Evolutionary conservation across 1,284 basidiomycete species (phyloP).

Genomic region (Schizophyllum commune): DNA sequence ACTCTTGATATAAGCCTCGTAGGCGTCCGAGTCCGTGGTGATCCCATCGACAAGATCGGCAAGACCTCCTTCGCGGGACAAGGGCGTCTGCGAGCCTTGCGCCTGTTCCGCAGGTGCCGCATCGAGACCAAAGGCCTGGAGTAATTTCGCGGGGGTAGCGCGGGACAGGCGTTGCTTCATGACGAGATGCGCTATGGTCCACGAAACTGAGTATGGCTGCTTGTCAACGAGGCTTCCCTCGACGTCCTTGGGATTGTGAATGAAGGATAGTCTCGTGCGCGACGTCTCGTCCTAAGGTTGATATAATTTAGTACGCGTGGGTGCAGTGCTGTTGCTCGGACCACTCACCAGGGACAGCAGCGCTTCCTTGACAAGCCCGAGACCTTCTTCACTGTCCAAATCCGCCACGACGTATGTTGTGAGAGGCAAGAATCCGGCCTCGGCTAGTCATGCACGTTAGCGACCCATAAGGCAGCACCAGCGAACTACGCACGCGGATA

Average conservation of each 20-base stretch:
- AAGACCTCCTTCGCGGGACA: slow-evolving; percentile 28
- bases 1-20: slow-evolving; percentile 33
- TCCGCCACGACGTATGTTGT: slow-evolving; percentile 75
- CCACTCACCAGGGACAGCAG: slow-evolving; percentile 55
- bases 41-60: slow-evolving; percentile 25
- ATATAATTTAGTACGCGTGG: neutral
- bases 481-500: slow-evolving; percentile 46
- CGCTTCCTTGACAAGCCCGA: slow-evolving; percentile 50
- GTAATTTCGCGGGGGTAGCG: slow-evolving; percentile 28
- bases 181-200: slow-evolving; percentile 38
- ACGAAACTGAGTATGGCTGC: slow-evolving; percentile 23
- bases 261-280: slow-evolving; percentile 49
- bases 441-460: slow-evolving; percentile 18
- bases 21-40: slow-evolving; percentile 21
- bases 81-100: slow-evolving; percentile 24
- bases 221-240: slow-evolving; percentile 11
- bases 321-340: neutral
- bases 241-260: slow-evolving; percentile 47
- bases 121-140: slow-evolving; percentile 29
- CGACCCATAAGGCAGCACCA: neutral
- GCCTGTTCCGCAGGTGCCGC: slow-evolving; percentile 4
- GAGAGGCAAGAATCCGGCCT: slow-evolving; percentile 30
- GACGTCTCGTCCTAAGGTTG: slow-evolving; percentile 33
- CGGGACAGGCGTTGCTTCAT: slow-evolving; percentile 29
- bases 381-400: slow-evolving; percentile 59